phyloP scores from a whole-genome alignment of 495 filamentous ascomycete genomes.

The Letharia columbiana region DNA sequence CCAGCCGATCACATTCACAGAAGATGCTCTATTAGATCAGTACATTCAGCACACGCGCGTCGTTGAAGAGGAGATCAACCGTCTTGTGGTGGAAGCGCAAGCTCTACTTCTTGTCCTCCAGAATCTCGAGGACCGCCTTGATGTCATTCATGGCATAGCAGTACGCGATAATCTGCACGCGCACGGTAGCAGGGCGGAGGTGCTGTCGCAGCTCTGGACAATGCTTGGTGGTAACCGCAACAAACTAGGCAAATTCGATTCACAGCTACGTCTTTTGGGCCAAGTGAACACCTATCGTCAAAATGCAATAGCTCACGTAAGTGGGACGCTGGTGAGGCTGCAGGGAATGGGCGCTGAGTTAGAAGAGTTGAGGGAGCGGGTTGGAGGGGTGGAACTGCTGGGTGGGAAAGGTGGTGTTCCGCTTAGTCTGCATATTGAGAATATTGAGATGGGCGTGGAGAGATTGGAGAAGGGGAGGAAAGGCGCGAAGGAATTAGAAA shows the following conservation, averaged over 20 bases:
- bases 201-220: constrained; percentile 59
- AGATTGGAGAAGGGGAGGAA: constrained; percentile 50
- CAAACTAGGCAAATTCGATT: constrained; percentile 45
- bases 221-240: constrained; percentile 55
- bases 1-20: constrained; percentile 43
- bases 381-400: constrained; percentile 50
- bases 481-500: constrained; percentile 48
- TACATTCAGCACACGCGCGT: constrained; percentile 57
- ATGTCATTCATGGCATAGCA: constrained; percentile 54
- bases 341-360: constrained; percentile 56
- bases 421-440: constrained; percentile 59
- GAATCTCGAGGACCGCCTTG: constrained; percentile 54
- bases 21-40: constrained; percentile 45
- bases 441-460: constrained; percentile 57
- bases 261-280: constrained; percentile 48
- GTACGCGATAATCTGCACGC: constrained; percentile 44
- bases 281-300: constrained; percentile 52
- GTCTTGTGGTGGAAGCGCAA: constrained; percentile 58
- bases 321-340: constrained; percentile 51
- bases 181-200: constrained; percentile 45
- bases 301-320: constrained; percentile 51
- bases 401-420: constrained; percentile 45
- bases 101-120: constrained; percentile 47
- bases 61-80: constrained; percentile 55
- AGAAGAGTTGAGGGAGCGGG: constrained; percentile 58